Evolutionary conservation across 2,329 filamentous ascomycete species (phyloP).

Genomic region (Botrytis porri): DNA sequence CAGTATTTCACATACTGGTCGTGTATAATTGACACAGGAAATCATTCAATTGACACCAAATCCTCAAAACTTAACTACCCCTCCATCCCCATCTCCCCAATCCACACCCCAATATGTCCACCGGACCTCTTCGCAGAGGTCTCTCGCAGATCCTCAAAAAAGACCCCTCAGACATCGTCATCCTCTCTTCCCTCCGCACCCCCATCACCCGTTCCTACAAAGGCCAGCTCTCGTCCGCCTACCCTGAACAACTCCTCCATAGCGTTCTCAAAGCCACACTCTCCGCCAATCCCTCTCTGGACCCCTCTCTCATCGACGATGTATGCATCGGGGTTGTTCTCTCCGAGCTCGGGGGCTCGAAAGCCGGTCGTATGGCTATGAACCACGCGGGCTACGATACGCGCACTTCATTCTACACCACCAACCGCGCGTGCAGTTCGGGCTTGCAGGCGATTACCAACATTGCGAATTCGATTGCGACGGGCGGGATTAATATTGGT

Average conservation of each 20-base stretch:
- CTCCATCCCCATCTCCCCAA: background rate
- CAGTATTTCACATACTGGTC: background rate
- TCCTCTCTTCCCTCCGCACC: slow-evolving; percentile 87
- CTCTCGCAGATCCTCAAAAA: slow-evolving; percentile 75
- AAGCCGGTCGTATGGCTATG: slow-evolving; percentile 87
- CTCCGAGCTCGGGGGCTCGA: slow-evolving; percentile 84
- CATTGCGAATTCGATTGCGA: slow-evolving; percentile 72
- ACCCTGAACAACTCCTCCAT: slow-evolving; percentile 84
- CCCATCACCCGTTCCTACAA: slow-evolving; percentile 81
- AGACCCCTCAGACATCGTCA: slow-evolving; percentile 76
- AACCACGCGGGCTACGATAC: slow-evolving; percentile 77
- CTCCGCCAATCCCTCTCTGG: slow-evolving; percentile 67
- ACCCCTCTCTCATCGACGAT: slow-evolving; percentile 70
- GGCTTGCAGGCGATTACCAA: slow-evolving; percentile 74
- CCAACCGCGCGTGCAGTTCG: slow-evolving; percentile 83
- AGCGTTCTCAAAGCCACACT: slow-evolving; percentile 65
- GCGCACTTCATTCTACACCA: slow-evolving; percentile 74
- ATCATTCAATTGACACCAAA: background rate
- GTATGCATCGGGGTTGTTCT: slow-evolving; percentile 86
- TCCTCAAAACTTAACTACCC: background rate
- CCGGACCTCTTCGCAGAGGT: slow-evolving; percentile 54
- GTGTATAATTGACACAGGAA: background rate
- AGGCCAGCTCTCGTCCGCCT: slow-evolving; percentile 80
- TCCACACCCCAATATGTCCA: slow-evolving; percentile 21
- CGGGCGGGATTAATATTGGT: slow-evolving; percentile 68